Percentiles rank a stretch among this genome's conserved stretches.
Conservation (phyloP, 306 rosid species). For the Crotalaria pallida region DNA sequence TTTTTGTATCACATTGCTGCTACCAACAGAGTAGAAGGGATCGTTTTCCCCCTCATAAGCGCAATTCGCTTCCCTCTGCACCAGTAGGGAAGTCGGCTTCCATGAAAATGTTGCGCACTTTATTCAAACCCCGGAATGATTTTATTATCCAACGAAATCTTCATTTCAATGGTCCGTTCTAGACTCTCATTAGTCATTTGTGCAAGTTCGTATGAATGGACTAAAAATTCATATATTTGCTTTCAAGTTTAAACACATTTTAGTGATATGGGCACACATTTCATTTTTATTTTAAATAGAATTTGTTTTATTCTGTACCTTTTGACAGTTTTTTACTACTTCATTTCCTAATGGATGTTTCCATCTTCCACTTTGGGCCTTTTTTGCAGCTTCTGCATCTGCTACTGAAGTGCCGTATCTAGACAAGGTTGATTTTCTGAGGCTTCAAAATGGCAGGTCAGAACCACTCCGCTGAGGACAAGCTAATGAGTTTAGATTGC, state of each 20-base stretch:
- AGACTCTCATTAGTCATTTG: slow-evolving; percentile 45
- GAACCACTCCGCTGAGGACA: neutral
- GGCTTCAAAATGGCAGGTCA: slow-evolving; percentile 96
- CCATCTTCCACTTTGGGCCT: slow-evolving; percentile 22
- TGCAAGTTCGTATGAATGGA: slow-evolving; percentile 50
- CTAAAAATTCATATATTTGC: slow-evolving; percentile 21
- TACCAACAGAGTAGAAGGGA: slow-evolving; percentile 62
- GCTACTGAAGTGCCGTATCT: slow-evolving; percentile 45
- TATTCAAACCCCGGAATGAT: slow-evolving; percentile 48
- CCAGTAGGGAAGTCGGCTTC: slow-evolving; percentile 78
- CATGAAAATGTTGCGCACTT: slow-evolving; percentile 72
- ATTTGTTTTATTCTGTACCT: neutral
- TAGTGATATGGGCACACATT: too few relatives aligned
- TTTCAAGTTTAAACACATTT: slow-evolving; percentile 17
- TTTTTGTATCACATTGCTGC: slow-evolving; percentile 68
- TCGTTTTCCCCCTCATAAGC: slow-evolving; percentile 56
- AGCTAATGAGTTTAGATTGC: neutral
- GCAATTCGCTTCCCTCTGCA: slow-evolving; percentile 63
- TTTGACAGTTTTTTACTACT: neutral
- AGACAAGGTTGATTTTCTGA: slow-evolving; percentile 60
- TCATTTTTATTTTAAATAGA: too few relatives aligned
- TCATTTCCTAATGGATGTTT: slow-evolving; percentile 2
- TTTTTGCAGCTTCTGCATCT: slow-evolving; percentile 68
- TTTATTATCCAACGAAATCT: slow-evolving; percentile 49
- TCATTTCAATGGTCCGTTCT: slow-evolving; percentile 97